Evolutionary conservation across 2,329 filamentous ascomycete species (phyloP), one percentile per base, ranked within the genome.

Genomic region (Fusarium sp.): DNA sequence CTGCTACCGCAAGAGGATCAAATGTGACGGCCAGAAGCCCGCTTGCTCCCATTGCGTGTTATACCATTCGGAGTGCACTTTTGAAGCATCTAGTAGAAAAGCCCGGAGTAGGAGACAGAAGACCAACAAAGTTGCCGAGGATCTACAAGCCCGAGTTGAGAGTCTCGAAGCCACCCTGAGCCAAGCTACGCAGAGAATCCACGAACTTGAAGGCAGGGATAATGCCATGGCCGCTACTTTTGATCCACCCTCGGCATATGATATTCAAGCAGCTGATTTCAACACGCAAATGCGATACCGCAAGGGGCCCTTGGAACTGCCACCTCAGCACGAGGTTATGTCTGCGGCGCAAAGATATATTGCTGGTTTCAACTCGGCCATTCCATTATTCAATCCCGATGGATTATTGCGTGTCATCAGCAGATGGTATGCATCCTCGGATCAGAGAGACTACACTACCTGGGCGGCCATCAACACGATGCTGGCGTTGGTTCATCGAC

Each of bases 1-100:
- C 3, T 75, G 73, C 35, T 75, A 75, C 20, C 31, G 33, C 10
- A 73, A 65, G 31, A 70, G 67, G 16, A 75, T 75, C 18, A 68
- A 73, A 27, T 75, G 74, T 11, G 73, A 75, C 20, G 60, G 45
- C 0, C 35, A 68, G 5, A 66, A 63, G 5, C 74, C 73, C 1
- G 60, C 70, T 1, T 75, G 74, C 11, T 68, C 70, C 0, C 45
- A 71, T 6, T 76, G 73, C 27, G 13, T 59, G 1, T 1, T 71
- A 1, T 61, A 76, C 9, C 22, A 63, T 2, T 59, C 45, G 0
- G 38, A 54, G 1, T 76, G 74, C 6, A 66, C 70, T 0, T 65
- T 50, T 2, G 25, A 35, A 6, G 73, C 70, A 20, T 29, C 27
- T 0, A 71, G 74, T 5, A 63, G 74, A 1, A 68, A 63, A n/a